Evolutionary conservation across 1,284 basidiomycete species (phyloP).

Genomic region (Albatrellus sp.): DNA sequence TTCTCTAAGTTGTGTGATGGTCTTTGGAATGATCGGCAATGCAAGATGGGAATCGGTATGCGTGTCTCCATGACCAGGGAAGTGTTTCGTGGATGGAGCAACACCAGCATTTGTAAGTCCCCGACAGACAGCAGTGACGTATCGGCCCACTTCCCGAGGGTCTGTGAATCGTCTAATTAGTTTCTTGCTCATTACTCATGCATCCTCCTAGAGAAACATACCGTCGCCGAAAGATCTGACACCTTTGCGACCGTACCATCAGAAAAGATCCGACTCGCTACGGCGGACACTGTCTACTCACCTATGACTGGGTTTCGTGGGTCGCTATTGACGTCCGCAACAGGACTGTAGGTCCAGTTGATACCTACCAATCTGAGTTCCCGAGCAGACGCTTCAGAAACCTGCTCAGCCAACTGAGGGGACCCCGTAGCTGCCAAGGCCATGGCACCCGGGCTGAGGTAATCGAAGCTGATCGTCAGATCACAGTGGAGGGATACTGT

Average conservation of each 20-base stretch:
- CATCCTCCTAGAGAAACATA: constrained; percentile 14
- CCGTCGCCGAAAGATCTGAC: constrained; percentile 62
- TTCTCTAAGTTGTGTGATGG: constrained; percentile 23
- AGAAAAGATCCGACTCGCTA: too few relatives aligned
- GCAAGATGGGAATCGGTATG: constrained; percentile 59
- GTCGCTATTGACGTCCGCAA: constrained; percentile 60
- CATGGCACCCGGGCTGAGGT: constrained; percentile 59
- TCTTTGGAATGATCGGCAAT: constrained; percentile 46
- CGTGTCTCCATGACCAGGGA: constrained; percentile 65
- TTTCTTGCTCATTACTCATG: not conserved
- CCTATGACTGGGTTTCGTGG: constrained; percentile 59
- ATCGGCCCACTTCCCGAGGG: constrained; percentile 35
- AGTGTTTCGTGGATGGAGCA: constrained; percentile 55
- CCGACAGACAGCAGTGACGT: constrained; percentile 31
- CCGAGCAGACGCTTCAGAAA: constrained; percentile 35
- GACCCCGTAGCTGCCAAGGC: constrained; percentile 46
- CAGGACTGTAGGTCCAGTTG: constrained; percentile 57
- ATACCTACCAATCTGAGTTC: constrained; percentile 52
- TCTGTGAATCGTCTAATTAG: constrained; percentile 23
- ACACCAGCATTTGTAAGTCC: constrained; percentile 37
- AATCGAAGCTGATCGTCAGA: constrained; percentile 2
- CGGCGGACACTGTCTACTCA: constrained; percentile 12
- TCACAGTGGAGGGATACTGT: not conserved
- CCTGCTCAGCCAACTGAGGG: constrained; percentile 28
- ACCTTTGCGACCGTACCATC: constrained; percentile 22